Percentiles rank a stretch among this genome's conserved stretches.
Evolutionary conservation across 768 basidiomycete genomes (phyloP).

Genomic region (Lactarius tabidus): DNA sequence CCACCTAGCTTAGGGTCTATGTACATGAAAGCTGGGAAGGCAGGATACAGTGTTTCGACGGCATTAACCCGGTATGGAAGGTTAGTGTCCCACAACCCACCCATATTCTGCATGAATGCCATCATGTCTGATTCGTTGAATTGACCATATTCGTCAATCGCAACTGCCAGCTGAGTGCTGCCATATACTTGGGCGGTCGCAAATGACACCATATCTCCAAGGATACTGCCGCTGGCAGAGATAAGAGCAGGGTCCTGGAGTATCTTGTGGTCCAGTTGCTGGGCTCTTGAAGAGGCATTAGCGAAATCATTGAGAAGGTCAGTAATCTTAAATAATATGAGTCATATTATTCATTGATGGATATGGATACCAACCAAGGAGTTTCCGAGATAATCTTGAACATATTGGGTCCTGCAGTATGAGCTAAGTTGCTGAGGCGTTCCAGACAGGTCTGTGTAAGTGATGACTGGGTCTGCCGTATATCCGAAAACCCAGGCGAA

Average conservation of each 20-base stretch:
- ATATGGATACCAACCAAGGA: slow-evolving; percentile 12
- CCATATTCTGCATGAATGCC: slow-evolving; percentile 43
- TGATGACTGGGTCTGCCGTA: slow-evolving; percentile 28
- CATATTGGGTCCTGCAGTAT: slow-evolving; percentile 41
- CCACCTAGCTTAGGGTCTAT: slow-evolving; percentile 47
- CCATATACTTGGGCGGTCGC: slow-evolving; percentile 37
- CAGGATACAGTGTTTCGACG: slow-evolving; percentile 50
- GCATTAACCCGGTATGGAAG: slow-evolving; percentile 35
- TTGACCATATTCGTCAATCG: slow-evolving; percentile 40
- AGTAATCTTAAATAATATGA: slow-evolving; percentile 34
- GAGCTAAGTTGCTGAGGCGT: slow-evolving; percentile 39
- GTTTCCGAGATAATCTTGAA: no score
- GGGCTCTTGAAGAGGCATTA: slow-evolving; percentile 42
- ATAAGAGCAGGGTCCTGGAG: slow-evolving; percentile 44
- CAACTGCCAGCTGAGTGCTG: no score
- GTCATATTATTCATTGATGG: not conserved
- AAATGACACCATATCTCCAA: slow-evolving; percentile 48
- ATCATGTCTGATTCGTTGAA: slow-evolving; percentile 49
- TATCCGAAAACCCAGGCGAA: slow-evolving; percentile 31
- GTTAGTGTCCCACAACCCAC: not conserved
- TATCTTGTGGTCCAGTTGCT: slow-evolving; percentile 46
- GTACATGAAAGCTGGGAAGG: slow-evolving; percentile 52
- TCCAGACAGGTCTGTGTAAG: slow-evolving; percentile 35
- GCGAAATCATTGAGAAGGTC: slow-evolving; percentile 43
- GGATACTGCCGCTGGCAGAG: slow-evolving; percentile 46